A percentile compares a stretch with the other conserved stretches of the same genome.
These are phyloP conservation scores for Trametes pubescens DNA, from an alignment of 1,284 basidiomycete species.

Conservation along the genomic window DNA sequence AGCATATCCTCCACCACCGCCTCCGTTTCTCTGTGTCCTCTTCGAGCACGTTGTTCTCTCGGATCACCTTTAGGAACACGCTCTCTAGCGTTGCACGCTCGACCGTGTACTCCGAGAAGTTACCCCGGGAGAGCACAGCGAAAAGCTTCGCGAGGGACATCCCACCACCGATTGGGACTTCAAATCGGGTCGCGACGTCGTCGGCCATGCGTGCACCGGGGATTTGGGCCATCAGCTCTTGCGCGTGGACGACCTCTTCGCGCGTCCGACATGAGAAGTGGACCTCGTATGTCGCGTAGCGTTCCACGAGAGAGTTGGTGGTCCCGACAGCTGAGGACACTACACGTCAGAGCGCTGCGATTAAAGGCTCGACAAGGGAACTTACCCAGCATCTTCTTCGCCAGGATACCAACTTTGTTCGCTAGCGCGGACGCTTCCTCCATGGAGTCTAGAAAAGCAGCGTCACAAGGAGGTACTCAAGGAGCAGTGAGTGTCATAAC, in stretches of 20 bases:
- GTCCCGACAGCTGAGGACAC: slow-evolving; percentile 66
- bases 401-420: slow-evolving; percentile 76
- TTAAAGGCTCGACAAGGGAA: slow-evolving; percentile 13
- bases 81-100: slow-evolving; percentile 75
- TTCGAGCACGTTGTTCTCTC: slow-evolving; percentile 67
- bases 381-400: slow-evolving; percentile 72
- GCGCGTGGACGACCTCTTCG: slow-evolving; percentile 62
- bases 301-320: slow-evolving; percentile 65
- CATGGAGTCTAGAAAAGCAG: slow-evolving; percentile 68
- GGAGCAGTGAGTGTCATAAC: slow-evolving; percentile 36
- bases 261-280: slow-evolving; percentile 75
- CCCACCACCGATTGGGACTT: slow-evolving; percentile 63
- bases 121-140: slow-evolving; percentile 58
- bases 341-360: neutral
- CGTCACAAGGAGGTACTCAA: neutral
- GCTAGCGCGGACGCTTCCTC: slow-evolving; percentile 84
- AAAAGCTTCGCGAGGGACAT: slow-evolving; percentile 67
- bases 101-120: slow-evolving; percentile 72
- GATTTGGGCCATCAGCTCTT: slow-evolving; percentile 68
- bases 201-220: slow-evolving; percentile 73
- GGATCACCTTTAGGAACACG: slow-evolving; percentile 77
- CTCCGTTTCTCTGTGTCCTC: slow-evolving; percentile 51
- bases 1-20: slow-evolving; percentile 39
- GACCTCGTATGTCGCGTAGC: slow-evolving; percentile 80
- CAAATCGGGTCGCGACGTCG: slow-evolving; percentile 81